Percentiles rank a stretch among this genome's conserved stretches.
Conservation (phyloP, 164 flowering plant genomes). For the Piper betle region DNA sequence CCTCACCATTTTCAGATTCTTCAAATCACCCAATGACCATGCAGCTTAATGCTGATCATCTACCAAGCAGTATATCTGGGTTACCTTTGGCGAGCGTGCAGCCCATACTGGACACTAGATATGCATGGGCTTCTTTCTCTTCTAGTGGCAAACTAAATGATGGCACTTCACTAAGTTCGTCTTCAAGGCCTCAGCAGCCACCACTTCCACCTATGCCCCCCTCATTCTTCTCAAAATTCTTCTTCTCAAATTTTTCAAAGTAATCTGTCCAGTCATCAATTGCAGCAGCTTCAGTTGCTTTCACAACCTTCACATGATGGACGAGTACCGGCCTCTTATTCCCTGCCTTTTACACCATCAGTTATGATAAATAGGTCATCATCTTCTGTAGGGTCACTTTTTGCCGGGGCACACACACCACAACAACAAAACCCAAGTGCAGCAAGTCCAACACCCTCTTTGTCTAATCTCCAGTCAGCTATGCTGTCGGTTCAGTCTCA, state of each 20-base stretch:
- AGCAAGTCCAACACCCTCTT: slow-evolving; percentile 28
- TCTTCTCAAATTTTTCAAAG: slow-evolving; percentile 30
- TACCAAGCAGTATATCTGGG: slow-evolving; percentile 22
- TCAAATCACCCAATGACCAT: slow-evolving; percentile 9
- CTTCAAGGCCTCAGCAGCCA: slow-evolving; percentile 53
- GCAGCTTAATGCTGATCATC: slow-evolving; percentile 52
- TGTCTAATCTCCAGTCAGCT: slow-evolving; percentile 32
- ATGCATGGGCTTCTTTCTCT: slow-evolving; percentile 34
- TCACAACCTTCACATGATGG: slow-evolving; percentile 26
- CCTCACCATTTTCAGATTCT: slow-evolving; percentile 12
- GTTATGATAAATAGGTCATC: slow-evolving; percentile 39
- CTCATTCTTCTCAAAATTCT: slow-evolving; percentile 14
- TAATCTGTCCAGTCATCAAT: slow-evolving; percentile 25
- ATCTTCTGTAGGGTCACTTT: slow-evolving; percentile 31
- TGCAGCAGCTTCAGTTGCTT: slow-evolving; percentile 25
- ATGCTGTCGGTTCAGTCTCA: slow-evolving; percentile 47
- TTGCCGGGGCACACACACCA: slow-evolving; percentile 31
- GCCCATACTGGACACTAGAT: slow-evolving; percentile 34
- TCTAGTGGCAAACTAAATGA: slow-evolving; percentile 19
- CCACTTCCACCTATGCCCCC: slow-evolving; percentile 95
- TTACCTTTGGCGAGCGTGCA: slow-evolving; percentile 19
- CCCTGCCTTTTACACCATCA: slow-evolving; percentile 33
- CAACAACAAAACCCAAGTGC: slow-evolving; percentile 42
- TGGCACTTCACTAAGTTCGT: slow-evolving; percentile 23
- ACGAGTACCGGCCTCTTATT: slow-evolving; percentile 32